Percentiles rank a stretch among this genome's conserved stretches.
Evolutionary conservation across 2,329 filamentous ascomycete genomes (phyloP).

Genomic region (Fusarium musae): DNA sequence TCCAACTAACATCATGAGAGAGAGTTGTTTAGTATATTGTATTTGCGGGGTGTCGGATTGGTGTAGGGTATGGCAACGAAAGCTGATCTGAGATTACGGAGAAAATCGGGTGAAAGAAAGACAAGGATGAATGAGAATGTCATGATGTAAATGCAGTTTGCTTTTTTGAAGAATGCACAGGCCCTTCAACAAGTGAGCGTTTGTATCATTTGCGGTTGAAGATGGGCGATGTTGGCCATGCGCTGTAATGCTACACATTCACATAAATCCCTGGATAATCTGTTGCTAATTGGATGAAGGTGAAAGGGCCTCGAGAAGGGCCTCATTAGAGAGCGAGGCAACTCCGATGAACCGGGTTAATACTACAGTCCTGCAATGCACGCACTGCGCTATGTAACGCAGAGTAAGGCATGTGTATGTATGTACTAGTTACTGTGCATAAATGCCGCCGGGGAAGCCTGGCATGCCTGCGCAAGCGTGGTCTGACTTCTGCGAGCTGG

Average conservation of each 20-base stretch:
- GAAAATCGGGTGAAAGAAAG: slow-evolving; percentile 37
- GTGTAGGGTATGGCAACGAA: slow-evolving; percentile 28
- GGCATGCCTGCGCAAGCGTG: slow-evolving; percentile 34
- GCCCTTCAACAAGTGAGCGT: slow-evolving; percentile 3
- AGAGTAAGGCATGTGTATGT: background rate
- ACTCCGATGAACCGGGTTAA: background rate
- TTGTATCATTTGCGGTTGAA: background rate
- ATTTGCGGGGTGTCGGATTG: background rate
- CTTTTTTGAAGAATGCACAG: background rate
- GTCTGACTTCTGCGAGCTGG: slow-evolving; percentile 38
- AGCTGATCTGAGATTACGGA: slow-evolving; percentile 31
- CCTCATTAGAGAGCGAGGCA: slow-evolving; percentile 2
- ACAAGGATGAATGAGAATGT: slow-evolving; percentile 6
- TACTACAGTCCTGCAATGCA: slow-evolving; percentile 29
- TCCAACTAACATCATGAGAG: background rate
- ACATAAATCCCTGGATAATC: background rate
- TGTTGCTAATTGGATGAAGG: slow-evolving; percentile 13
- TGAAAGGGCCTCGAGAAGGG: background rate
- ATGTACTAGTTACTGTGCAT: background rate
- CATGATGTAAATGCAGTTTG: slow-evolving; percentile 3
- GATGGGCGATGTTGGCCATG: slow-evolving; percentile 1
- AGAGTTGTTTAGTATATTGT: background rate
- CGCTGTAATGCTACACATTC: background rate
- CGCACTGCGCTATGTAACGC: slow-evolving; percentile 15
- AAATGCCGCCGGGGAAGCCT: slow-evolving; percentile 30